These are phyloP conservation scores for Penicillium glabrum DNA, from an alignment of 2,329 filamentous ascomycete species.

Conservation along the genomic window DNA sequence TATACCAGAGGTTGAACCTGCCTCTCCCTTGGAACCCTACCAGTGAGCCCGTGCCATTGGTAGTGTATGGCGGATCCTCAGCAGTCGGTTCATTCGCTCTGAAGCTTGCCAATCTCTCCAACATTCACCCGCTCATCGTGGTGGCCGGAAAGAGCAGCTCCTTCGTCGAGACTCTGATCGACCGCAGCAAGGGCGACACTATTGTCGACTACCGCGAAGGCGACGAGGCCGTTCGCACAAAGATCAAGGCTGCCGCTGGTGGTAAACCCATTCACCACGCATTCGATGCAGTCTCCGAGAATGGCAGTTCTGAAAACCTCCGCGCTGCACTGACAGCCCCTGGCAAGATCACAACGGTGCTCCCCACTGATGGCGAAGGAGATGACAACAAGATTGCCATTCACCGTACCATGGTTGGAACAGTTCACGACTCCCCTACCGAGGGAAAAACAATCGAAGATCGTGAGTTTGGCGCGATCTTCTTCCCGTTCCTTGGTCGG, in stretches of 20 bases:
- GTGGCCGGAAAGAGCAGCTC: conserved; percentile 55
- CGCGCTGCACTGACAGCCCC: conserved; percentile 43
- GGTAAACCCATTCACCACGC: conserved; percentile 49
- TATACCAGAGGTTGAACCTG: conserved; percentile 50
- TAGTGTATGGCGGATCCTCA: conserved; percentile 53
- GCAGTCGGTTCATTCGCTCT: conserved; percentile 61
- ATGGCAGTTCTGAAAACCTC: conserved; percentile 50
- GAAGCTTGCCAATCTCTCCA: conserved; percentile 55
- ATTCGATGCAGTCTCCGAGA: conserved; percentile 59
- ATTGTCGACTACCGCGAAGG: conserved; percentile 63
- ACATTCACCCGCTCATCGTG: conserved; percentile 63
- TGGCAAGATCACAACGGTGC: conserved; percentile 42
- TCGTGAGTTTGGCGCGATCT: conserved; percentile 48
- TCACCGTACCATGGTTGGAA: conserved; percentile 37
- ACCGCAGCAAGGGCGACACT: conserved; percentile 55
- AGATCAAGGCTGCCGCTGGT: conserved; percentile 36
- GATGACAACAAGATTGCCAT: conserved; percentile 40
- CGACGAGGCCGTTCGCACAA: conserved; percentile 52
- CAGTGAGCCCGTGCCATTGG: conserved; percentile 36
- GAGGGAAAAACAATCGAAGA: conserved; percentile 26
- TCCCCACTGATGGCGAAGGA: conserved; percentile 39
- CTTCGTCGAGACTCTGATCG: conserved; percentile 55
- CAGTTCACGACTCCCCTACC: conserved; percentile 23
- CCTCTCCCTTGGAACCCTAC: conserved; percentile 51
- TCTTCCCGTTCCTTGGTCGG: conserved; percentile 46